Conservation (phyloP, 306 rosid species). For the Quillaja saponaria region DNA sequence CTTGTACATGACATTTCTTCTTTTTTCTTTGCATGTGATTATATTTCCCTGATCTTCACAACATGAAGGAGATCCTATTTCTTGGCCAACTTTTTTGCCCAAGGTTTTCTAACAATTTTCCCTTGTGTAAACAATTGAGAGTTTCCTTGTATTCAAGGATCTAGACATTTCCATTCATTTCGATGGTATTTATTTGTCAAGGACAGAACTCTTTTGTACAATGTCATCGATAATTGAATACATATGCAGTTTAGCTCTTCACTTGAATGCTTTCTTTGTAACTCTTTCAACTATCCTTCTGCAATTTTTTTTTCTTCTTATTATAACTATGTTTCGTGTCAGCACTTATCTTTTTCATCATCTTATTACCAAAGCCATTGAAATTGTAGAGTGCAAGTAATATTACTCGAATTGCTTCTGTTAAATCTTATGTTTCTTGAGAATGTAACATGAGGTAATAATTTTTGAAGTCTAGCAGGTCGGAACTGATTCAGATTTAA, state of each 20-base stretch:
- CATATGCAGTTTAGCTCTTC: constrained; percentile 18
- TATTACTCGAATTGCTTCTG: no score
- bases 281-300: background rate
- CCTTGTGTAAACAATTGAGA: constrained; percentile 17
- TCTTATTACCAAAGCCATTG: no score
- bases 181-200: background rate
- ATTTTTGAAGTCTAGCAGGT: no score
- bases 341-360: background rate
- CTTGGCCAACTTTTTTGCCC: constrained; percentile 31
- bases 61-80: constrained; percentile 42
- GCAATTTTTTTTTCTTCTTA: no score
- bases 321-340: background rate
- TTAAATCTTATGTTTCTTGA: no score
- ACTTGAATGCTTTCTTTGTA: background rate
- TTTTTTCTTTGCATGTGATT: constrained; percentile 28
- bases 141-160: background rate
- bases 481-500: no score
- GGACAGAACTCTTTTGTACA: constrained; percentile 10
- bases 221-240: constrained; percentile 21
- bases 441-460: no score
- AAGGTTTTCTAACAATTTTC: constrained; percentile 11
- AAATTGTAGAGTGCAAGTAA: no score
- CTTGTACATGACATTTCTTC: constrained; percentile 43
- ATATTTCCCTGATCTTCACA: constrained; percentile 34
- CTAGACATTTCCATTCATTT: background rate